Percentiles rank a stretch among this genome's conserved stretches.
These are phyloP conservation scores for Clathrus columnatus DNA, from an alignment of 768 basidiomycete species.

Conservation along the genomic window DNA sequence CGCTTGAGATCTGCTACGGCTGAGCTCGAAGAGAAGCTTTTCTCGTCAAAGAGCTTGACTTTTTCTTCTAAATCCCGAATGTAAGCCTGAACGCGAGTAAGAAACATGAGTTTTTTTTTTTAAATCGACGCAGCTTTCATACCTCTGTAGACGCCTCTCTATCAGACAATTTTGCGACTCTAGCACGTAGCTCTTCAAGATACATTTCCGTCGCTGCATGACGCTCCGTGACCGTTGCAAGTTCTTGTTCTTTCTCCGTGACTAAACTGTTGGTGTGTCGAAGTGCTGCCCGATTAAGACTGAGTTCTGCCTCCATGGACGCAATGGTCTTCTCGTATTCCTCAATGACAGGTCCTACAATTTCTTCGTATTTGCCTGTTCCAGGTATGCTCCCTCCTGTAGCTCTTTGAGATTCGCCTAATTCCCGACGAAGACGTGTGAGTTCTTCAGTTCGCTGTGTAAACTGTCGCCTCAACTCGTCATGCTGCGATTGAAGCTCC, in stretches of 20 bases:
- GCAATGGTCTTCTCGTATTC: slow-evolving; percentile 97
- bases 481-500: slow-evolving; percentile 78
- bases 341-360: slow-evolving; percentile 94
- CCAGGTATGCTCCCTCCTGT: slow-evolving; percentile 58
- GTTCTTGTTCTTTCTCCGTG: slow-evolving; percentile 82
- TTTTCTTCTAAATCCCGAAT: slow-evolving; percentile 90
- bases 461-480: slow-evolving; percentile 74
- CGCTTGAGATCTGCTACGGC: slow-evolving; percentile 77
- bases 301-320: slow-evolving; percentile 89
- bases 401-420: slow-evolving; percentile 62
- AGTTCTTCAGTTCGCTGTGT: slow-evolving; percentile 86
- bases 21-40: slow-evolving; percentile 63
- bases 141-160: slow-evolving; percentile 91
- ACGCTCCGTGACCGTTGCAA: slow-evolving; percentile 54
- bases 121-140: slow-evolving; percentile 19
- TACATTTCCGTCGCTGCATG: slow-evolving; percentile 78
- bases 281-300: slow-evolving; percentile 76
- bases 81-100: slow-evolving; percentile 56
- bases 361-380: slow-evolving; percentile 79
- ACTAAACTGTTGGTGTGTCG: slow-evolving; percentile 88
- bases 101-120: slow-evolving; percentile 12
- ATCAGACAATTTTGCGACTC: slow-evolving; percentile 77
- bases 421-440: slow-evolving; percentile 66
- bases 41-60: slow-evolving; percentile 79
- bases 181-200: slow-evolving; percentile 72